Base-by-base conservation (phyloP, 2,329 filamentous ascomycete species). In the Colletotrichum trifolii region DNA sequence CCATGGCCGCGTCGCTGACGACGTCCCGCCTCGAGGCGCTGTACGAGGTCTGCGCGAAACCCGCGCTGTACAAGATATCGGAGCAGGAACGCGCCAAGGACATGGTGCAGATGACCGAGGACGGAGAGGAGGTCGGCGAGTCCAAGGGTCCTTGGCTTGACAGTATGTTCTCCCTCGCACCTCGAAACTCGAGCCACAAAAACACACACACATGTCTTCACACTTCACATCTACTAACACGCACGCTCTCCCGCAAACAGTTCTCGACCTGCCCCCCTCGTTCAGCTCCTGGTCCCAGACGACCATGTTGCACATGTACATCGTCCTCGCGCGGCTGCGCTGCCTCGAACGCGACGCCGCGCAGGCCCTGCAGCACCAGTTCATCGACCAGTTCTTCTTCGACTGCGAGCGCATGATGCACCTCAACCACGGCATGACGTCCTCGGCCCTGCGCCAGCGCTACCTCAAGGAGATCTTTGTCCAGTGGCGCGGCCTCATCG, bases 241-340 rank as follows among this genome's bases (percentile, higher is more conserved):
- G 56, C 35, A 15, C 36, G n/a, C 15, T 8, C 8, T 17, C n/a
- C 43, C 43, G 15, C 5, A 58, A 46, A 12, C 72, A 97, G 93
- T 90, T 55, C 87, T 97, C 68, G 87, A 87, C 34, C 87, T 99
- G 15, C 84, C 87, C 38, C 92, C 94, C 1, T 98, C 94, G 0
- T 99, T 99, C 78, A 94, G 90, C 75, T 95, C 92, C 61, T 99
- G 96, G 96, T 92, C 94, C 17, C 94, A 98, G 78, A 90, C 98
- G 48, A 96, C 94, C 40, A 97, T 97, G 85, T 86, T 99, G 64
- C 95, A 99, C 82, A 91, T 99, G 86, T 98, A 97, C 83, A 86
- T 97, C 64, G 79, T 98, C 65, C 91, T 92, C 60, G 91, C 92
- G 50, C 91, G 94, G 61, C 82, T 97, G 71, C 91, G 96, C 69